phyloP scores from a whole-genome alignment of 805 yeast species.

The Candida pini region DNA sequence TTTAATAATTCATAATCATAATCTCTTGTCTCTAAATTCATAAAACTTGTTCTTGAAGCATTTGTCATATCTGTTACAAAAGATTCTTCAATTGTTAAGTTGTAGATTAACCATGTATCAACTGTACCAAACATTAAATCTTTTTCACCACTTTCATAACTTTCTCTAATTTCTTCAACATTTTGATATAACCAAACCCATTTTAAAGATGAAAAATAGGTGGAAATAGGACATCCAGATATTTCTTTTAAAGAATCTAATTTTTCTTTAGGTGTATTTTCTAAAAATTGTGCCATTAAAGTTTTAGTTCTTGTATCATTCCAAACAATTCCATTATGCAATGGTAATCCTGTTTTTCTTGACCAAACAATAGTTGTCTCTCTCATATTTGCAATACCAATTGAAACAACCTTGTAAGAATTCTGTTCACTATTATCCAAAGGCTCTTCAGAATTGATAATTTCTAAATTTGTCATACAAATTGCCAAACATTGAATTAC shows the following conservation, averaged over 20 bases:
- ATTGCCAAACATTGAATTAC: conserved; percentile 75
- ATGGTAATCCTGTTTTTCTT: conserved; percentile 71
- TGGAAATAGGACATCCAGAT: conserved; percentile 83
- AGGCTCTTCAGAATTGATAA: conserved; percentile 43
- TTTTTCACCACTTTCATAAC: conserved; percentile 66
- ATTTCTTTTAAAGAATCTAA: conserved; percentile 54
- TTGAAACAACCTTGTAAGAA: conserved; percentile 52
- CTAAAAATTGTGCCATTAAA: conserved; percentile 58
- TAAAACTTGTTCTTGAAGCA: conserved; percentile 86
- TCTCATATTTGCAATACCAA: conserved; percentile 94
- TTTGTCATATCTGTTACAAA: conserved; percentile 85
- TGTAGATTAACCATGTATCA: conserved; percentile 89
- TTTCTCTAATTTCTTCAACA: conserved; percentile 55
- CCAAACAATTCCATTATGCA: conserved; percentile 92
- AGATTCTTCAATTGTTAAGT: conserved; percentile 63
- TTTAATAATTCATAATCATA: conserved; percentile 73
- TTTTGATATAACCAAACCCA: conserved; percentile 86
- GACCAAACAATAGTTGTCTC: conserved; percentile 93
- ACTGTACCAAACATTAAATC: conserved; percentile 87
- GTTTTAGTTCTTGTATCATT: conserved; percentile 84
- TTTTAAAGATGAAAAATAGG: conserved; percentile 89
- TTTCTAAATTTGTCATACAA: conserved; percentile 51
- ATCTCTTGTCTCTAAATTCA: conserved; percentile 70
- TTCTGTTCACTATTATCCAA: conserved; percentile 24
- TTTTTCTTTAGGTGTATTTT: conserved; percentile 45